Evolutionary conservation across 805 yeast genomes (phyloP).

Genomic region (Candida stauntonica): DNA sequence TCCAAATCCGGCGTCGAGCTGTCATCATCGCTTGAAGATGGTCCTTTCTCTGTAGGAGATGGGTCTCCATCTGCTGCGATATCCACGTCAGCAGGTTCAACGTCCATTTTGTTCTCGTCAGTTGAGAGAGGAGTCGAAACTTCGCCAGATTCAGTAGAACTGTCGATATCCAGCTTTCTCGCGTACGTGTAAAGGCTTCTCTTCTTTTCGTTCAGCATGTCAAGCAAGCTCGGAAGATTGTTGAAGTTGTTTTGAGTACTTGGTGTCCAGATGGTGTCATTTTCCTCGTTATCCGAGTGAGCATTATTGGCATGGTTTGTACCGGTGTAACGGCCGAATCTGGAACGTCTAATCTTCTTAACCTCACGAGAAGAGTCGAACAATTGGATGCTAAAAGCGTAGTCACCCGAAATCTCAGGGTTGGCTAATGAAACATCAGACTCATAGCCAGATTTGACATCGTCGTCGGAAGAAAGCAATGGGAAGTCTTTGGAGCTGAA

Average conservation of each 20-base stretch:
- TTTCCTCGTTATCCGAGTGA: slow-evolving; percentile 1
- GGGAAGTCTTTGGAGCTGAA: slow-evolving; percentile 34
- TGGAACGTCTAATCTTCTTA: slow-evolving; percentile 16
- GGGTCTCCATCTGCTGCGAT: too few relatives aligned
- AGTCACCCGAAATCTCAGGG: slow-evolving; percentile 45
- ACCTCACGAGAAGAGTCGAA: slow-evolving; percentile 29
- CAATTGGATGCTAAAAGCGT: slow-evolving; percentile 44
- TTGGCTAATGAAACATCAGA: slow-evolving; percentile 50
- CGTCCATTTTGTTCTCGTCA: slow-evolving; percentile 1
- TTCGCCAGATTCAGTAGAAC: slow-evolving; percentile 10
- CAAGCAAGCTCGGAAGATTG: slow-evolving; percentile 36
- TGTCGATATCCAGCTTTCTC: slow-evolving; percentile 14
- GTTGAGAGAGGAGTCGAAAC: not conserved
- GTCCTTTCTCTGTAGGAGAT: not conserved
- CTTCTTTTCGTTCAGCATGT: slow-evolving; percentile 27
- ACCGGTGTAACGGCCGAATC: not conserved
- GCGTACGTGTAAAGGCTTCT: slow-evolving; percentile 30
- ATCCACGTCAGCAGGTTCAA: not conserved
- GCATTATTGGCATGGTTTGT: not conserved
- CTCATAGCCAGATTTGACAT: slow-evolving; percentile 37
- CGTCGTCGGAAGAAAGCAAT: slow-evolving; percentile 29
- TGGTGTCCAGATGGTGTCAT: slow-evolving; percentile 42
- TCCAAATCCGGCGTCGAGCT: slow-evolving; percentile 6
- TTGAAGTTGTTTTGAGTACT: slow-evolving; percentile 35
- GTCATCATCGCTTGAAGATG: slow-evolving; percentile 2